Evolutionary conservation across 2,329 filamentous ascomycete genomes (phyloP), one percentile per base, ranked within the genome.

Genomic region (Chrysoporthe deuterocubensis): DNA sequence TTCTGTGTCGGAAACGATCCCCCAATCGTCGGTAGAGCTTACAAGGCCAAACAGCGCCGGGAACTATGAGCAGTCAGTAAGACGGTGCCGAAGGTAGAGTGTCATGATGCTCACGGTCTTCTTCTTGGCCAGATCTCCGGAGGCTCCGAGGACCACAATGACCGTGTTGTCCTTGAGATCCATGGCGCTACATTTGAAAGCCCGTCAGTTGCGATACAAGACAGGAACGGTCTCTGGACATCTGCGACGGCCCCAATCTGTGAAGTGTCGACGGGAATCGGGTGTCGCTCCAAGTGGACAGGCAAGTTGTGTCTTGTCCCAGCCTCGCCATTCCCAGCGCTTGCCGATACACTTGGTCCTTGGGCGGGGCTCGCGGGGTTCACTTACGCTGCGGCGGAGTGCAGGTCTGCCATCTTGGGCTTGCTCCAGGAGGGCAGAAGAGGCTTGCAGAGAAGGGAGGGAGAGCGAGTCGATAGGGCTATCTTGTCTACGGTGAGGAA

Each of bases 151-250:
- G 76, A 99, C 96, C 76, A 99, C 88, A 76, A 99, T 96, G 78
- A 94, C 89, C 73, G 96, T 99, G 87, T 99, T 96, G 78, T 98
- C 93, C 87, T 97, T 99, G 78, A 99, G 90, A 89, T 99, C 96
- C 82, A 96, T 87, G 76, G 89, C 90, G 78, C 93, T 97, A 80
- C 73, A 68, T 68, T 68, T 70, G 64, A 67, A 73, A 69, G 62
- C 68, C 68, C 56, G 75, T 84, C 76, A 84, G 77, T 72, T 52
- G 34, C 56, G n/a, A 26, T 21, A 13, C 42, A 34, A 46, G 8
- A 16, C 4, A 40, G 21, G n/a, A 26, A 26, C 13, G n/a, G 9
- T 18, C n/a, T 37, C 56, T 18, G 40, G 37, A 60, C 8, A 26
- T 4, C 7, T 62, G 57, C 34, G 42, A n/a, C n/a, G n/a, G 16